Conservation (phyloP, 192 early-diverging fungal genomes). For the Haplosporangium gracile region DNA sequence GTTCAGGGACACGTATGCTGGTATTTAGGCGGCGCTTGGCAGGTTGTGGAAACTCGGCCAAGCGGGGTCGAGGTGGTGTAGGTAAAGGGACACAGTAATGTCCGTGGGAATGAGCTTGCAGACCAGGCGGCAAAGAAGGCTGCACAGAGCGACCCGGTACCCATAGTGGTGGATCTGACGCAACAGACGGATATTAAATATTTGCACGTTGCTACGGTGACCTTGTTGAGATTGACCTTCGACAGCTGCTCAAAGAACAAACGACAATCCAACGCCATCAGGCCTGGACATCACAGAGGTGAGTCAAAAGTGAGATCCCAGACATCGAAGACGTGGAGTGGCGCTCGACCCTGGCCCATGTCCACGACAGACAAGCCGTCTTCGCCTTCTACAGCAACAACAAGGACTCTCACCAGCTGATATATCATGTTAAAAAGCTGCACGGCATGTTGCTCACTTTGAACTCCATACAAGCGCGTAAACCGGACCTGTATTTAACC, state of each 20-base stretch:
- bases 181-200: neutral
- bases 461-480: constrained; percentile 9
- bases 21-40: neutral
- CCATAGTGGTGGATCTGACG: neutral
- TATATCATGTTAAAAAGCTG: neutral
- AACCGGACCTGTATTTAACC: constrained; percentile 4
- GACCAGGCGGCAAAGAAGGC: neutral
- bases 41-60: neutral
- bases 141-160: neutral
- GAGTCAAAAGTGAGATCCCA: neutral
- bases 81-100: neutral
- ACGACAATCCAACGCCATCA: constrained; percentile 13
- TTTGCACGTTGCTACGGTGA: neutral
- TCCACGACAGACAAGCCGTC: neutral
- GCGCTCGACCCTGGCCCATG: too few species aligned
- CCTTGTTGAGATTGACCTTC: neutral
- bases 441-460: neutral
- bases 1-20: neutral
- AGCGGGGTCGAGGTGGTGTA: neutral
- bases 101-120: neutral
- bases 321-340: neutral
- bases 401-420: neutral
- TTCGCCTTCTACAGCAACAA: constrained; percentile 5
- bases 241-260: constrained; percentile 16
- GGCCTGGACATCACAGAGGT: constrained; percentile 5